phyloP scores from a whole-genome alignment of 2,329 filamentous ascomycete genomes.

The Sporothrix brunneoviolacea region DNA sequence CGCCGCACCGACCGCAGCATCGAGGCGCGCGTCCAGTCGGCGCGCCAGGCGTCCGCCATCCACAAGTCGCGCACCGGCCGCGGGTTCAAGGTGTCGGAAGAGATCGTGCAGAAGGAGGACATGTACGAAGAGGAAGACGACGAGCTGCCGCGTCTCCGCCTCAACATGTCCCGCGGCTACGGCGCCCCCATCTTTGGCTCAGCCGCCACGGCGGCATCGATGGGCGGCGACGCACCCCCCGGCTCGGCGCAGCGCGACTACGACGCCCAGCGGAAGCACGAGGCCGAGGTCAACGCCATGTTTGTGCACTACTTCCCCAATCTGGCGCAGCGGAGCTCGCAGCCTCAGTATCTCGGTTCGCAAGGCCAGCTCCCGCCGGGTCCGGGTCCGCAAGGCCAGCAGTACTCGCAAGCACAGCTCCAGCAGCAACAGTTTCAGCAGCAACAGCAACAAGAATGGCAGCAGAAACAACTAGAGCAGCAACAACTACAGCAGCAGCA shows the following conservation, averaged over 20 bases:
- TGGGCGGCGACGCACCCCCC: not conserved
- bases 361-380: too few species aligned
- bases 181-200: too few species aligned
- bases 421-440: not conserved
- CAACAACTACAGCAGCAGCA: not conserved
- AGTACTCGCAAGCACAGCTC: too few species aligned
- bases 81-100: slow-evolving; percentile 70
- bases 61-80: slow-evolving; percentile 73
- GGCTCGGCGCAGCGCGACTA: not conserved
- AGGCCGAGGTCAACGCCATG: not conserved
- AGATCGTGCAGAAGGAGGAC: slow-evolving; percentile 83
- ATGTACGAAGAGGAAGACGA: slow-evolving; percentile 97
- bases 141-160: slow-evolving; percentile 52
- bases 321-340: not conserved
- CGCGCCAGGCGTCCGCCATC: slow-evolving; percentile 66
- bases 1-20: slow-evolving; percentile 78
- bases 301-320: not conserved
- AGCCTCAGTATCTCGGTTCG: not conserved
- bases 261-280: too few species aligned
- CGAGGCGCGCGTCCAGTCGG: slow-evolving; percentile 83
- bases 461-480: not conserved
- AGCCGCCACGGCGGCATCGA: not conserved
- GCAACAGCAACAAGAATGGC: not conserved
- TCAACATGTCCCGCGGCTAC: not conserved
- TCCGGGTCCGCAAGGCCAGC: too few species aligned